Conservation (phyloP, 2,329 filamentous ascomycete species). For the Claviceps lovelessii region DNA sequence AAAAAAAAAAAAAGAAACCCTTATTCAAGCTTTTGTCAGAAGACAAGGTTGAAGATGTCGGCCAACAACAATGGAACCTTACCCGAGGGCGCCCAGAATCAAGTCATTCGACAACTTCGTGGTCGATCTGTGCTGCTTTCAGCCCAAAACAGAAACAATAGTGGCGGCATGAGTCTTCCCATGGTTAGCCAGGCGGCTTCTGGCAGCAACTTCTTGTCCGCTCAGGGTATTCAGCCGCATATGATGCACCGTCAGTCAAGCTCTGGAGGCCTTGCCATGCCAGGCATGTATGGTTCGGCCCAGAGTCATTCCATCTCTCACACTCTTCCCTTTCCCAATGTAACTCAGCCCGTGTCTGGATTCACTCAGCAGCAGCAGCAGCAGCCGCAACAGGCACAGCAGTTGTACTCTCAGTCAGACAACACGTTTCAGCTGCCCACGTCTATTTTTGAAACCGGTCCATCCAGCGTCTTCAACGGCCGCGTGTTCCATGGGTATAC, state of each 20-base stretch:
- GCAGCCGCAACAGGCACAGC: too few species aligned
- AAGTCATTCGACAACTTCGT: neutral
- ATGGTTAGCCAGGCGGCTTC: neutral
- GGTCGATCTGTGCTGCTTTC: neutral
- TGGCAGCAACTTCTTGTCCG: neutral
- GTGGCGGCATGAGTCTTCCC: neutral
- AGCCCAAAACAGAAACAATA: neutral
- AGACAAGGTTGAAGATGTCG: neutral
- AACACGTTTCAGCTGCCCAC: neutral
- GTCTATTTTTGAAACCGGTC: neutral
- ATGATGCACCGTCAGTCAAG: neutral
- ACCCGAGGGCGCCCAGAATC: neutral
- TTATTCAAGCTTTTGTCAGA: neutral
- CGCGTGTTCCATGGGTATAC: neutral
- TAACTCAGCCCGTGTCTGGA: neutral
- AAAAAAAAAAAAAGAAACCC: neutral
- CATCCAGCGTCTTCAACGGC: neutral
- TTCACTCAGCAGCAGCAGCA: neutral
- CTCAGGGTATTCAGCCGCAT: neutral
- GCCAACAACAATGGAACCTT: neutral
- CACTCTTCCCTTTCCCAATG: neutral
- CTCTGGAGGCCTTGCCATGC: neutral
- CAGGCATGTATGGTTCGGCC: neutral
- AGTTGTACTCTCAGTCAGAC: neutral
- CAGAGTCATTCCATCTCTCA: neutral